Base-by-base conservation (phyloP, 2,329 filamentous ascomycete genomes). In the Cryphonectria radicalis region DNA sequence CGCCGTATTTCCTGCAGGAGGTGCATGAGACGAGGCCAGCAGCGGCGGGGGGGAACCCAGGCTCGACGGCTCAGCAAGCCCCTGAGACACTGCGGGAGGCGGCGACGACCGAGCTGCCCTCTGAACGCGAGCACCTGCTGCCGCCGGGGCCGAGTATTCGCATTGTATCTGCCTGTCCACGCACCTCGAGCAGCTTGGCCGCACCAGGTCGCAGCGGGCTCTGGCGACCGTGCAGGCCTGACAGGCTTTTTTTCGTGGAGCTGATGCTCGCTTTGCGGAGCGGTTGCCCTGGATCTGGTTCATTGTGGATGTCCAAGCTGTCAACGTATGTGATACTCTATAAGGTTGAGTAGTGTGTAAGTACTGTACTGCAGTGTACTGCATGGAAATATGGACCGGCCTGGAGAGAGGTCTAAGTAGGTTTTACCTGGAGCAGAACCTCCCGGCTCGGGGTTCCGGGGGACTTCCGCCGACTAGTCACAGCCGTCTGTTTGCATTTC, bases 181-280 rank as follows among this genome's bases (percentile, higher is more conserved):
- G 32, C 40, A 59, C 43, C 25, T 63, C 25, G 67, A 69, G 46
- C 50, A 65, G 53, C 43, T 63, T 2, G 28, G 67, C n/a, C 57
- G 67, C n/a, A 62, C 25, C 28, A 63, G 66, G 42, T 68, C 63
- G 43, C 63, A 65, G 28, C 63, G 63, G 11, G 63, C 63, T 53
- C 43, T 55, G 25, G 57, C 42, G 28, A 63, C 57, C 8, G 57
- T 63, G 13, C 57, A 63, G 14, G 43, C 37, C 43, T 69, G 42
- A 1, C 17, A 69, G 4, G 50, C 17, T 43, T 65, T 59, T 25
- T 25, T 65, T 17, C 63, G 28, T 19, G 65, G 50, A 59, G 65
- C 22, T 40, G 53, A 25, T n/a, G 32, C 28, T 35, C 46, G 50
- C 65, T 59, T 40, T 37, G 53, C 65, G 10, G 65, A 55, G 6